Conservation (phyloP, 352 stramenopile genomes). For the Aphanomyces astaci region DNA sequence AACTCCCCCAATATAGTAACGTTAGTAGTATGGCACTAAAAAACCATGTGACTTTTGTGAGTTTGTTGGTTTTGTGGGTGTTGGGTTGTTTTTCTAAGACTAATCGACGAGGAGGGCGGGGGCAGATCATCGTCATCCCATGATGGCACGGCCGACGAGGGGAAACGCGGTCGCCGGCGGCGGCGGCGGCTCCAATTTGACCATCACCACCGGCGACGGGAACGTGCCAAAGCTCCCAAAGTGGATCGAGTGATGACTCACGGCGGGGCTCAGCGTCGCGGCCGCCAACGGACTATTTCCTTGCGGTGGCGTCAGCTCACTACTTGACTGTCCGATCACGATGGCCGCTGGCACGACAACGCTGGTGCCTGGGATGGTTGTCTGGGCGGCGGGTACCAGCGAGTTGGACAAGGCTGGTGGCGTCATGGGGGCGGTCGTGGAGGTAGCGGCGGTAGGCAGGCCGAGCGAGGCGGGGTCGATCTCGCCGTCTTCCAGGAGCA, state of each 20-base stretch:
- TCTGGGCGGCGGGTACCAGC: not conserved
- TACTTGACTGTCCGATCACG: not conserved
- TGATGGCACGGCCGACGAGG: constrained; percentile 18
- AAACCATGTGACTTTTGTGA: no score
- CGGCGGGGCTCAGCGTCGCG: constrained; percentile 12
- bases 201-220: constrained; percentile 21
- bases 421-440: not conserved
- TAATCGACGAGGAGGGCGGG: no score
- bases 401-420: not conserved
- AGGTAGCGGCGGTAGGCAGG: not conserved
- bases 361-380: not conserved
- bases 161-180: constrained; percentile 6
- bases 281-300: constrained; percentile 1
- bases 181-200: constrained; percentile 15
- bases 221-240: constrained; percentile 22
- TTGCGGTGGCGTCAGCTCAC: not conserved
- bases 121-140: no score
- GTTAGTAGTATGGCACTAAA: no score
- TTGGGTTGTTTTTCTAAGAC: not conserved
- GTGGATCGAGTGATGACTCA: constrained; percentile 18
- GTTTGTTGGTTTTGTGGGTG: no score
- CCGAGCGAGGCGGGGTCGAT: not conserved
- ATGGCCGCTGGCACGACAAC: not conserved
- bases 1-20: no score
- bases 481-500: not conserved